These are phyloP conservation scores for Talaromyces borbonicus DNA, from an alignment of 495 filamentous ascomycete genomes.

Conservation along the genomic window DNA sequence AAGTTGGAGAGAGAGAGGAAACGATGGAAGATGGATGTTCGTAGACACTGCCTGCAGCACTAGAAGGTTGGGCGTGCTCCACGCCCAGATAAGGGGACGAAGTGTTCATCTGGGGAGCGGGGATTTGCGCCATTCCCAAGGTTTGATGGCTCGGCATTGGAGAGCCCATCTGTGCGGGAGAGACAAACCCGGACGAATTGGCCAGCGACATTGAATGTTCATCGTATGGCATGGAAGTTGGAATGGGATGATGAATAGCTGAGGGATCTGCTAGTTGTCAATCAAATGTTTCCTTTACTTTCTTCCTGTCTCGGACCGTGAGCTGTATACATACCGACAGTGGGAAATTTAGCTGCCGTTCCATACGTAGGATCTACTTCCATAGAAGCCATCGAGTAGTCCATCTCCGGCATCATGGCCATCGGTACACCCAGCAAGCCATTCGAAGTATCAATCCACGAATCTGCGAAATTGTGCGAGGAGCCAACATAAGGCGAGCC, in stretches of 20 bases:
- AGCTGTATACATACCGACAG: slow-evolving; percentile 56
- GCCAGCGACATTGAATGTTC: slow-evolving; percentile 15
- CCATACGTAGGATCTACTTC: slow-evolving; percentile 24
- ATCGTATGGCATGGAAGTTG: slow-evolving; percentile 24
- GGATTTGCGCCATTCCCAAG: slow-evolving; percentile 18
- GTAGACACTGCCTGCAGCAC: slow-evolving; percentile 15
- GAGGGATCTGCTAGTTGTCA: too few species aligned
- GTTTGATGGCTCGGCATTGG: slow-evolving; percentile 16
- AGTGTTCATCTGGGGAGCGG: slow-evolving; percentile 14
- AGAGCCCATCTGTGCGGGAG: slow-evolving; percentile 27
- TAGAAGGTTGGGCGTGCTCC: not conserved
- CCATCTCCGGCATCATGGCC: slow-evolving; percentile 54
- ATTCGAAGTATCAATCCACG: slow-evolving; percentile 51
- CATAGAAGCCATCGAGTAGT: slow-evolving; percentile 30
- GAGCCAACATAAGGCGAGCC: slow-evolving; percentile 69
- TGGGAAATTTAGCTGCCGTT: slow-evolving; percentile 40
- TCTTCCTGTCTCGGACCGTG: too few species aligned
- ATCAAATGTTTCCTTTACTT: too few species aligned
- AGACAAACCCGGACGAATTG: slow-evolving; percentile 19
- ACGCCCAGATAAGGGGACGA: slow-evolving; percentile 24
- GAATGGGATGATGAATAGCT: slow-evolving; percentile 38
- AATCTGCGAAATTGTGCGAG: slow-evolving; percentile 46
- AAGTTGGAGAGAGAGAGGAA: slow-evolving; percentile 46
- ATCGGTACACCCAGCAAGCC: slow-evolving; percentile 56
- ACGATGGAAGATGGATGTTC: slow-evolving; percentile 45